Evolutionary conservation across 2,329 filamentous ascomycete species (phyloP).

Genomic region (Trichoderma arundinaceum): DNA sequence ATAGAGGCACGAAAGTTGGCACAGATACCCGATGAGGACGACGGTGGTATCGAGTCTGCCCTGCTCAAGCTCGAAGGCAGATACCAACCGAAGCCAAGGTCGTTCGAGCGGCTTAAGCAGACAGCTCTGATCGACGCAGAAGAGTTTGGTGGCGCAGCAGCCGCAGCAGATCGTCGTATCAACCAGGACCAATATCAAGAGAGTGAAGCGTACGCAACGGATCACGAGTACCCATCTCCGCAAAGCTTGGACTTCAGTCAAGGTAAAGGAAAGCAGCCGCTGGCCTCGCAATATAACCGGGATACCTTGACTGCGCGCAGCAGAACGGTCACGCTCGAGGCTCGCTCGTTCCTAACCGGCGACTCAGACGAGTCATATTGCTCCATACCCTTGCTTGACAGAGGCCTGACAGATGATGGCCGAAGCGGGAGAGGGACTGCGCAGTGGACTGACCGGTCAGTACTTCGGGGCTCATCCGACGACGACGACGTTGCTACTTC

Average conservation of each 20-base stretch:
- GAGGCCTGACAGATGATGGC: slow-evolving; percentile 62
- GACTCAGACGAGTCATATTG: slow-evolving; percentile 76
- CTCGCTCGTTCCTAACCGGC: slow-evolving; percentile 59
- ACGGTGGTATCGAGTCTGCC: slow-evolving; percentile 91
- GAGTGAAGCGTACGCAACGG: background rate
- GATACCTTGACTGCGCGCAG: slow-evolving; percentile 10
- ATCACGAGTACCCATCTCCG: background rate
- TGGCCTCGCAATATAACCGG: background rate
- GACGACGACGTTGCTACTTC: slow-evolving; percentile 35
- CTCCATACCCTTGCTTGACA: slow-evolving; percentile 77
- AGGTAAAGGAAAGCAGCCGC: slow-evolving; percentile 13
- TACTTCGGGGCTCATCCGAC: slow-evolving; percentile 57
- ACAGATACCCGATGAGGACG: slow-evolving; percentile 80
- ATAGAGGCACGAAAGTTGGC: slow-evolving; percentile 85
- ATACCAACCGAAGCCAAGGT: slow-evolving; percentile 62
- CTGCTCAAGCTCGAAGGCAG: slow-evolving; percentile 90
- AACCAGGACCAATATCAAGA: background rate
- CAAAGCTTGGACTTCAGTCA: background rate
- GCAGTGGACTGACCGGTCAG: slow-evolving; percentile 62
- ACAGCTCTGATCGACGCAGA: slow-evolving; percentile 22
- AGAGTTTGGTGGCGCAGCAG: background rate
- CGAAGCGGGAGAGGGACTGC: slow-evolving; percentile 48
- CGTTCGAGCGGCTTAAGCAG: slow-evolving; percentile 41
- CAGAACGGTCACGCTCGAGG: slow-evolving; percentile 41
- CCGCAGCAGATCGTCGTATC: background rate